phyloP scores from a whole-genome alignment of 257 asterid species.

The Solanum microdontum region DNA sequence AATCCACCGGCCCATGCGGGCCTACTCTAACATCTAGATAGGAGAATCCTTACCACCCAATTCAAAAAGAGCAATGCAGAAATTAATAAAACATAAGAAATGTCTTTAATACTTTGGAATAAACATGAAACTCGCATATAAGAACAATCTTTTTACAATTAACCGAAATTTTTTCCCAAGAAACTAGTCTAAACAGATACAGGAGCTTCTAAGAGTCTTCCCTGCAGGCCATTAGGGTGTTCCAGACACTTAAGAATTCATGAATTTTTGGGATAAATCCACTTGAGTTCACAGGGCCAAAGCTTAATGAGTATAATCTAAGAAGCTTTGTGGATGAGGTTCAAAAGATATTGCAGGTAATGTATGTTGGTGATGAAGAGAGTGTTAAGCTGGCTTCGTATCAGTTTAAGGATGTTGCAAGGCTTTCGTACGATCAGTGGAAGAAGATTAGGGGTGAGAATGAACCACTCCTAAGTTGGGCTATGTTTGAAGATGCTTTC shows the following conservation, averaged over 20 bases:
- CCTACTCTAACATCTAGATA: not conserved
- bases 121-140: not conserved
- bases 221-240: not conserved
- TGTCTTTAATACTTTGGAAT: not conserved
- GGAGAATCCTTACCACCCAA: not conserved
- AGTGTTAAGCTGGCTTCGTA: not conserved
- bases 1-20: not conserved
- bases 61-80: not conserved
- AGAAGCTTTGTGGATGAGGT: not conserved
- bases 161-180: not conserved
- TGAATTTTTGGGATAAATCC: not conserved
- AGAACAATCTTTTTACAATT: not conserved
- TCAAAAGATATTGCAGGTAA: not conserved
- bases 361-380: not conserved
- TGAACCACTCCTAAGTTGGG: not conserved
- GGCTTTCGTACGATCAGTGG: not conserved
- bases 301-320: not conserved
- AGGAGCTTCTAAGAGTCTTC: not conserved
- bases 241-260: not conserved
- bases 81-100: too few species aligned
- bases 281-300: not conserved
- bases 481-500: not conserved
- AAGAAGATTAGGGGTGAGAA: not conserved
- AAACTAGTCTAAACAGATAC: not conserved
- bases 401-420: not conserved